Percentiles rank a stretch among this genome's conserved stretches.
These are phyloP conservation scores for Geotrichum restrictum DNA, from an alignment of 1,139 yeast genomes.

Conservation along the genomic window DNA sequence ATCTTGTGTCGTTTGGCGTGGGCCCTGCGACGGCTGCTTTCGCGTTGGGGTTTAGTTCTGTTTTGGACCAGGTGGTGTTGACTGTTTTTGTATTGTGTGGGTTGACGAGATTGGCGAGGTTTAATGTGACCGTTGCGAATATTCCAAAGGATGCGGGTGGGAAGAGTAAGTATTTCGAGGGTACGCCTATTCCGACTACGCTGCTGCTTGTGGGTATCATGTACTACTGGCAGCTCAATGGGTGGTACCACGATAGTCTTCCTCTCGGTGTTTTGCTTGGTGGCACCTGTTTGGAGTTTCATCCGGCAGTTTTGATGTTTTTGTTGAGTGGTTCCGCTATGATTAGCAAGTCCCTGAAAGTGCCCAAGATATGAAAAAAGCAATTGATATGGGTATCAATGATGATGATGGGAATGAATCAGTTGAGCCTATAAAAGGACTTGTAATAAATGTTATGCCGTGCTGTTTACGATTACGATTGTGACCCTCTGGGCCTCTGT, in stretches of 20 bases:
- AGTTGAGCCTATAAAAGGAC: neutral
- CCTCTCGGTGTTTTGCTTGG: slow-evolving; percentile 58
- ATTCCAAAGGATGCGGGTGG: slow-evolving; percentile 83
- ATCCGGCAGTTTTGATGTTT: slow-evolving; percentile 62
- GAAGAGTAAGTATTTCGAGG: slow-evolving; percentile 78
- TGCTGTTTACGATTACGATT: too few species aligned
- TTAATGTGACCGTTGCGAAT: slow-evolving; percentile 87
- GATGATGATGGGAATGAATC: neutral
- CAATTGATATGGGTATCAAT: neutral
- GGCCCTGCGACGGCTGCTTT: slow-evolving; percentile 93
- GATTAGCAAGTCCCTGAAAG: slow-evolving; percentile 83
- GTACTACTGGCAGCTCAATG: slow-evolving; percentile 56
- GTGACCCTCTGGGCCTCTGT: too few species aligned
- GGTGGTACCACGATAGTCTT: slow-evolving; percentile 44
- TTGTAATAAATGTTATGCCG: too few species aligned
- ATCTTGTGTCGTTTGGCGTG: slow-evolving; percentile 85
- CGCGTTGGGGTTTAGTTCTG: slow-evolving; percentile 81
- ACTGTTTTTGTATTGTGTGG: slow-evolving; percentile 91
- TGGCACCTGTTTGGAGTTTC: slow-evolving; percentile 65
- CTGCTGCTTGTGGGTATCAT: slow-evolving; percentile 66
- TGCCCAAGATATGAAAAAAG: slow-evolving; percentile 67
- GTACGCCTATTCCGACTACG: slow-evolving; percentile 91
- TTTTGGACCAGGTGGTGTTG: slow-evolving; percentile 70
- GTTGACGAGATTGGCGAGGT: slow-evolving; percentile 86
- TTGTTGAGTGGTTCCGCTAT: slow-evolving; percentile 82